These are phyloP conservation scores for Solanum etuberosum DNA, from an alignment of 257 asterid genomes.

Conservation along the genomic window DNA sequence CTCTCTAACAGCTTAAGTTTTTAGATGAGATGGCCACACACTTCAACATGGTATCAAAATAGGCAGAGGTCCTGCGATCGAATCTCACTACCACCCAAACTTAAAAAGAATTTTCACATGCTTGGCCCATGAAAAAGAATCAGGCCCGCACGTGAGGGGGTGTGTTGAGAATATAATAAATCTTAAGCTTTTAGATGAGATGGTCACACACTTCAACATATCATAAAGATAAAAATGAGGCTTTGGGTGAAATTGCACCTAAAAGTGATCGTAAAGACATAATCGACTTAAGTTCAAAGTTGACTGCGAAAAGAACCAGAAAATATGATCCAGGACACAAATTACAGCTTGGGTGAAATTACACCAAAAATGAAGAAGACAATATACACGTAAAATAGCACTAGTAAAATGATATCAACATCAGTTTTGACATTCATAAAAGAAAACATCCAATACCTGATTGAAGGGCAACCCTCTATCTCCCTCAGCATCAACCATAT, in stretches of 20 bases:
- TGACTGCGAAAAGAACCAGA: not conserved
- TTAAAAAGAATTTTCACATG: not conserved
- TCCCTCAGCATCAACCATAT: slow-evolving; percentile 80
- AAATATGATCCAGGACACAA: not conserved
- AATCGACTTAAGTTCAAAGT: not conserved
- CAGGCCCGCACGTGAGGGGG: not conserved
- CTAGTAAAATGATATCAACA: not conserved
- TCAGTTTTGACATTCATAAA: not conserved
- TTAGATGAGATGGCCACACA: not conserved
- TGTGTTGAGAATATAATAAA: not conserved
- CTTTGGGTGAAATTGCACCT: not conserved
- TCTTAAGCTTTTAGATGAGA: not conserved
- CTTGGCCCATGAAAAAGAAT: not conserved
- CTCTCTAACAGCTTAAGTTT: too few relatives aligned
- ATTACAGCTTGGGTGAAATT: not conserved
- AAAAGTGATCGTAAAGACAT: not conserved
- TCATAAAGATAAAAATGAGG: not conserved
- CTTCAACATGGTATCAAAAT: not conserved
- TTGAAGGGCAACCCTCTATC: slow-evolving; percentile 58
- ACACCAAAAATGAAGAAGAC: not conserved
- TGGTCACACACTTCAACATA: not conserved
- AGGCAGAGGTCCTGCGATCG: not conserved
- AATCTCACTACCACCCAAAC: not conserved
- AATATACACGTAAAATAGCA: not conserved
- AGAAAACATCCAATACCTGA: slow-evolving; percentile 43